Percentiles rank a stretch among this genome's conserved stretches.
Conservation (phyloP, 345 rosid genomes). For the Populus euphratica region DNA sequence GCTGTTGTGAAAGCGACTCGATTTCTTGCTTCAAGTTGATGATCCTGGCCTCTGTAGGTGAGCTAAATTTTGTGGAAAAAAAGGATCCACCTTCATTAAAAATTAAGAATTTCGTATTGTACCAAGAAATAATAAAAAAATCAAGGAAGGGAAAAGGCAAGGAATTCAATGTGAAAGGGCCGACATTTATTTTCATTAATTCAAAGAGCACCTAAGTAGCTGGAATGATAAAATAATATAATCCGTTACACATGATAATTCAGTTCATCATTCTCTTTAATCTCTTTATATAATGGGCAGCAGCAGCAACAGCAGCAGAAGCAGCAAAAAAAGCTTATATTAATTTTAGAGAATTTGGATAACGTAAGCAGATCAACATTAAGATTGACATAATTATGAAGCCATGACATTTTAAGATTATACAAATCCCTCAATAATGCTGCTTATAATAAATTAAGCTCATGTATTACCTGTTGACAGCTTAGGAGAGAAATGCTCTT, state of each 20-base stretch:
- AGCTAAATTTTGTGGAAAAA: background rate
- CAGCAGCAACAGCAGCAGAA: slow-evolving; percentile 5
- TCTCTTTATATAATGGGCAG: background rate
- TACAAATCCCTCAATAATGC: background rate
- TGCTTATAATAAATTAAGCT: background rate
- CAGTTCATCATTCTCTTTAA: background rate
- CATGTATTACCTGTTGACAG: background rate
- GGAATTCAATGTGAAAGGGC: too few relatives aligned
- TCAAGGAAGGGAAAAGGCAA: too few relatives aligned
- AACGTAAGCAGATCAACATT: slow-evolving; percentile 18
- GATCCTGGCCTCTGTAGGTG: background rate
- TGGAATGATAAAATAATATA: too few relatives aligned
- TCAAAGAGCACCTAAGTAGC: too few relatives aligned
- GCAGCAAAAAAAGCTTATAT: background rate
- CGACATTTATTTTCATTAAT: too few relatives aligned
- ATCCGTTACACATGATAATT: background rate
- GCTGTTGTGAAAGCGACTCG: background rate
- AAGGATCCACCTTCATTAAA: background rate
- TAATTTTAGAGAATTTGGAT: slow-evolving; percentile 12
- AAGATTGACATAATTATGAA: slow-evolving; percentile 20
- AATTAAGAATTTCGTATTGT: background rate
- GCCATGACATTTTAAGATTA: slow-evolving; percentile 12
- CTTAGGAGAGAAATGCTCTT: background rate
- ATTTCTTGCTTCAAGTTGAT: background rate
- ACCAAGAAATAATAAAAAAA: too few relatives aligned